Base-by-base conservation (phyloP, 306 rosid genomes). In the Prosopis cineraria region DNA sequence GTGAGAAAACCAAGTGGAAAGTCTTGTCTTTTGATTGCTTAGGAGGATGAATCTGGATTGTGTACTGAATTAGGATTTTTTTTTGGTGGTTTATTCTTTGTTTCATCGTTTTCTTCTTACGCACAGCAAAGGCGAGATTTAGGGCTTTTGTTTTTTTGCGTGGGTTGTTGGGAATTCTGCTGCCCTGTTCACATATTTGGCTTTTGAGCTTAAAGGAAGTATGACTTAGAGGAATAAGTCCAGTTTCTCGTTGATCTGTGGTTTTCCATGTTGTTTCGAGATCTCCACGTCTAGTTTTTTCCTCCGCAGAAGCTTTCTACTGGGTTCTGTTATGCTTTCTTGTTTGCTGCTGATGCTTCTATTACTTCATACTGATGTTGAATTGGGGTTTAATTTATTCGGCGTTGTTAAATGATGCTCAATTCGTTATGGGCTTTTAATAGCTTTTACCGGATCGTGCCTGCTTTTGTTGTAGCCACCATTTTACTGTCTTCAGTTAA, bases 221-320 rank as follows among this genome's bases (percentile, higher is more conserved):
- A 6, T 52, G 41, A 73, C 81, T 67, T 43, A 4, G 37, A 60
- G 39, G 48, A 39, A n/a, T 69, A 53, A 5, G 36, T 11, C 52
- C 0, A 29, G 37, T 40, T 80, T 75, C 6, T 34, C 62, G 81
- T 50, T 86, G 89, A 89, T 89, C 87, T 83, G 39, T 75, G 84
- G 52, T 22, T 79, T 64, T 78, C 33, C 22, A 9, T 13, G 1
- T 45, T 31, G 79, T 68, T 79, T 79, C 17, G 2, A 10, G 53
- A 20, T 44, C 29, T 58, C 4, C 11, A 73, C 8, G 62, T 5
- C 64, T 29, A 1, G 48, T 31, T 37, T 71, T 24, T 40, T 7
- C 4, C 22, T 20, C 30, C 14, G 22, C 29, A 67, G 77, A 13
- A 71, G 75, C 62, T 74, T 70, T 81, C 75, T 59, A 58, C 74